Percentiles rank a stretch among this genome's conserved stretches.
These are phyloP conservation scores for Pseudopithomyces chartarum DNA, from an alignment of 2,329 filamentous ascomycete species.

Conservation along the genomic window DNA sequence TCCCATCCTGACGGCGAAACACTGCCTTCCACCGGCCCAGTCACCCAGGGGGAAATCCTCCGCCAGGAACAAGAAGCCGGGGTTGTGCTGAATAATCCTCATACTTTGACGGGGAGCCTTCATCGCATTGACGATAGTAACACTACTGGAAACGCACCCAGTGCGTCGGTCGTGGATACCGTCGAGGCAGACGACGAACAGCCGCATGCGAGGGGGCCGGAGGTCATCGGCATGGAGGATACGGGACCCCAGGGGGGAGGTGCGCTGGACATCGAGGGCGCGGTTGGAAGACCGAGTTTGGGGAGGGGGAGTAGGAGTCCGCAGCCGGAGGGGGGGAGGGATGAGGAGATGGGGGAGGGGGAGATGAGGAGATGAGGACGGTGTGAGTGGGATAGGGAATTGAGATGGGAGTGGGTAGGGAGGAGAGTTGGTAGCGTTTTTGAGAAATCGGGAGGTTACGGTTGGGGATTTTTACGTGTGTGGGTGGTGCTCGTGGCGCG, in stretches of 20 bases:
- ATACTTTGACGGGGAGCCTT: conserved; percentile 33
- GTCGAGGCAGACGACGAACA: conserved; percentile 58
- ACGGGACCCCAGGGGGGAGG: conserved; percentile 74
- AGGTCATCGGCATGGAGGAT: conserved; percentile 83
- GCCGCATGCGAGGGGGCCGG: conserved; percentile 83
- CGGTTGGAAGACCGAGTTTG: conserved; percentile 41
- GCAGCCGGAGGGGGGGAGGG: conserved; percentile 15
- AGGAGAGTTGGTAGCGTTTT: no score
- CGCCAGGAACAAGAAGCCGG: conserved; percentile 86
- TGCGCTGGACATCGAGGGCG: conserved; percentile 43
- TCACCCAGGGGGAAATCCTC: conserved; percentile 80
- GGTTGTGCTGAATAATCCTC: conserved; percentile 65
- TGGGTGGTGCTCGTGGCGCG: no score
- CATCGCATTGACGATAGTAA: no score
- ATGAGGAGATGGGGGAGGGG: conserved; percentile 28
- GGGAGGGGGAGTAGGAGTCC: conserved; percentile 36
- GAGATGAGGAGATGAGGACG: conserved; percentile 28
- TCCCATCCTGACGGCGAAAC: conserved; percentile 43
- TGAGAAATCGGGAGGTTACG: no score
- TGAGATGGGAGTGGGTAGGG: no score
- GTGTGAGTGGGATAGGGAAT: not conserved
- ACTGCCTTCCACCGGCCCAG: conserved; percentile 39
- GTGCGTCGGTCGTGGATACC: conserved; percentile 32
- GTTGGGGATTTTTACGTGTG: no score
- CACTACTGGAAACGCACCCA: no score